Base-by-base conservation (phyloP, 805 yeast genomes). In the Wickerhamiella occidentalis region DNA sequence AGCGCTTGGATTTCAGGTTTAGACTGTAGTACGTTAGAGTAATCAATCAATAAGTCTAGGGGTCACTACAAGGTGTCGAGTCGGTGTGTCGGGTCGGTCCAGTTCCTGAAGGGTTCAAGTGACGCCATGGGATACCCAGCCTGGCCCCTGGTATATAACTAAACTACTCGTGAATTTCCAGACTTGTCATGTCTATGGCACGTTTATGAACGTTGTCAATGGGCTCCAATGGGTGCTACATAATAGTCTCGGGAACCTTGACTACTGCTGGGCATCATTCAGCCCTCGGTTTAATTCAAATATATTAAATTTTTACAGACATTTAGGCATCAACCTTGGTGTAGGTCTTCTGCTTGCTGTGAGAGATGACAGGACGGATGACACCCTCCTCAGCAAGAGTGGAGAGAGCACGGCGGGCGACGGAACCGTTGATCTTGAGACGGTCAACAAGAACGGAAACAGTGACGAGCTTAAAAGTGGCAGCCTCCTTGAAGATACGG, bases 401-500 rank as follows among this genome's bases (percentile, higher is more conserved):
- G 72, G 77, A 78, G 70, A 92, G 82, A 68, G 97, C 98, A 71
- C 86, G 83, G 78, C 99, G 90, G 68, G 99, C 99, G 69, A 92
- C 65, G 58, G 99, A 88, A 74, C 98, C 99, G 78, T 95, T 95
- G 65, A 92, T 77, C 92, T 92, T 92, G 74, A 92, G 81, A 80
- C 98, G 88, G 76, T 92, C 99, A 68, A 92, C 98, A 66, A 92
- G 80, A 60, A 90, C 96, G 61, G 97, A 90, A 65, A 92, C 95
- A 57, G 98, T 87, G 62, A 92, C 94, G 72, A 78, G 87, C 82
- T 90, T 90, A 92, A 82, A 92, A 65, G 96, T 86, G 77, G 96
- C 96, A 56, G 88, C 96, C 70, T 92, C 99, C 85, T 92, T 92
- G 77, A 87, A 73, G 77, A 92, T 85, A 80, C 96, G 86, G 94